These are phyloP conservation scores for Lachnellula subtilissima DNA, from an alignment of 2,329 filamentous ascomycete genomes.

Conservation along the genomic window DNA sequence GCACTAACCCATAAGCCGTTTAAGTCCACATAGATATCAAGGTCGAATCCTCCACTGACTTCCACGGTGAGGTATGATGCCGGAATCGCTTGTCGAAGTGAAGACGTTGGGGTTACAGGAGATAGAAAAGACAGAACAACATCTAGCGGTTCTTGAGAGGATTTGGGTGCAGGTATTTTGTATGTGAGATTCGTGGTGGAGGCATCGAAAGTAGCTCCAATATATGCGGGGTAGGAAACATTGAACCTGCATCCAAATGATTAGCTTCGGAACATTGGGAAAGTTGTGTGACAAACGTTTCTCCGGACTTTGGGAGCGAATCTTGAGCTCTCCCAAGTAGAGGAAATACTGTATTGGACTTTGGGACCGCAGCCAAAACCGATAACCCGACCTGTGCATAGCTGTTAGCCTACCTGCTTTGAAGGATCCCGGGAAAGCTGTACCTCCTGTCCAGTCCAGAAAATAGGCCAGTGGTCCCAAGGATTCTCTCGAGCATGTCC, in stretches of 20 bases:
- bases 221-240: constrained; percentile 53
- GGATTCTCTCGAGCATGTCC: constrained; percentile 65
- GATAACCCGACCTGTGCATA: constrained; percentile 51
- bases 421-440: constrained; percentile 3
- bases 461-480: constrained; percentile 84
- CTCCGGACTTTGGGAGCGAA: constrained; percentile 42
- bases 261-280: neutral
- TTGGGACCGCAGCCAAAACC: constrained; percentile 56
- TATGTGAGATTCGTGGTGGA: constrained; percentile 68
- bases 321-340: constrained; percentile 63
- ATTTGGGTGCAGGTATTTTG: constrained; percentile 43
- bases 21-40: constrained; percentile 62
- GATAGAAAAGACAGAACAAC: constrained; percentile 54
- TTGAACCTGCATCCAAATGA: constrained; percentile 43
- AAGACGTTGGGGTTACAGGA: constrained; percentile 31
- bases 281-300: constrained; percentile 26
- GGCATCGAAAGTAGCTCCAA: constrained; percentile 61
- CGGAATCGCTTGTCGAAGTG: constrained; percentile 42
- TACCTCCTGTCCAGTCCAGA: constrained; percentile 68
- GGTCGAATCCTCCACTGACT: constrained; percentile 60
- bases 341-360: constrained; percentile 56
- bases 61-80: constrained; percentile 71
- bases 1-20: constrained; percentile 82
- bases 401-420: neutral
- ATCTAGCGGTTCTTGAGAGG: constrained; percentile 40